Percentiles rank a stretch among this genome's conserved stretches.
phyloP scores from a whole-genome alignment of 148 eudicot genomes.

The Bassia scoparia region DNA sequence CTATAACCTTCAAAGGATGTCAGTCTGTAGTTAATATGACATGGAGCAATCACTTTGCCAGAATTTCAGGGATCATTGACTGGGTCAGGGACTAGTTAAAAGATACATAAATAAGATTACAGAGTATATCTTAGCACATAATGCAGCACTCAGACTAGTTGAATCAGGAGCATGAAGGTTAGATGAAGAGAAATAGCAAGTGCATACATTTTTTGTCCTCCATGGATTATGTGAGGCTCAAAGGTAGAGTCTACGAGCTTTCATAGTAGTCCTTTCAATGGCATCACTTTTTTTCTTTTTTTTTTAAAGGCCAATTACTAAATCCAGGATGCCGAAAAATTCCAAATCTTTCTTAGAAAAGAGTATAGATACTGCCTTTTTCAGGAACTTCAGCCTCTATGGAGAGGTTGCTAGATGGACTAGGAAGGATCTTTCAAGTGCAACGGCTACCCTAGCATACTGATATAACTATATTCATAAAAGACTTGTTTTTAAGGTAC shows the following conservation, averaged over 20 bases:
- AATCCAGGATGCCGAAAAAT: too few relatives aligned
- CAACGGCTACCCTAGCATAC: too few relatives aligned
- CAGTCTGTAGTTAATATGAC: neutral
- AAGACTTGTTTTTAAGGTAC: too few relatives aligned
- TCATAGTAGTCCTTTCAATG: neutral
- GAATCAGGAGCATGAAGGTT: neutral
- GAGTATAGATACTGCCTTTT: too few relatives aligned
- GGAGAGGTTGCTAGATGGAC: too few relatives aligned
- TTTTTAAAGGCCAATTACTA: too few relatives aligned
- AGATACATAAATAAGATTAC: neutral
- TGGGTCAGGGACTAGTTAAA: neutral
- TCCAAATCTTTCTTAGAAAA: too few relatives aligned
- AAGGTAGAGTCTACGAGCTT: neutral
- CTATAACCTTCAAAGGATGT: neutral
- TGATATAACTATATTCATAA: too few relatives aligned
- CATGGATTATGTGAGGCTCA: neutral
- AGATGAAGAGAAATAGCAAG: neutral
- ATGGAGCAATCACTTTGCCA: neutral
- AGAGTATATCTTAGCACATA: neutral
- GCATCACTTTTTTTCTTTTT: too few relatives aligned
- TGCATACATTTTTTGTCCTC: neutral
- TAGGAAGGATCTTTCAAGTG: too few relatives aligned
- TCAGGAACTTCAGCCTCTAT: too few relatives aligned
- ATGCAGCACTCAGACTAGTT: neutral
- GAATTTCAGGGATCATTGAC: neutral